These are phyloP conservation scores for Penicillium griseofulvum DNA, from an alignment of 2,329 filamentous ascomycete species.

Conservation along the genomic window DNA sequence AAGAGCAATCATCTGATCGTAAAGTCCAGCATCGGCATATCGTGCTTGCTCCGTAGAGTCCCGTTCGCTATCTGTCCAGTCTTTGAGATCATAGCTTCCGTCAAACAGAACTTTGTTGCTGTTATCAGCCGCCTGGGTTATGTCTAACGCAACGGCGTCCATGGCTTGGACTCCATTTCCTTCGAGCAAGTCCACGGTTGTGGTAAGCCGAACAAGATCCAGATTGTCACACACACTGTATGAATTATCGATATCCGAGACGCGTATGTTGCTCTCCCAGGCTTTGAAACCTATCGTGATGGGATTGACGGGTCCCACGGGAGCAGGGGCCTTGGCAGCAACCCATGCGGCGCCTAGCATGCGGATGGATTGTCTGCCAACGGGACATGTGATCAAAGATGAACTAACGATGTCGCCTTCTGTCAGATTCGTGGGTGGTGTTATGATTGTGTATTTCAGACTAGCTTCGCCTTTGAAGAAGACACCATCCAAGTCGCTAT, in stretches of 20 bases:
- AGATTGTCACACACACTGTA: conserved; percentile 4
- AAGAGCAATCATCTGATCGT: background rate
- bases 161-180: background rate
- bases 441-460: conserved; percentile 4
- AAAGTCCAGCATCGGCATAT: conserved; percentile 1
- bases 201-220: conserved; percentile 3
- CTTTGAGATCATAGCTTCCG: conserved; percentile 7
- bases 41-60: background rate
- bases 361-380: conserved; percentile 1
- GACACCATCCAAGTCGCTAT: conserved; percentile 7
- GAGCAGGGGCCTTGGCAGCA: conserved; percentile 1
- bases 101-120: conserved; percentile 6
- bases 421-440: background rate
- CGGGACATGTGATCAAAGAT: conserved; percentile 1
- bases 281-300: conserved; percentile 8
- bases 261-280: conserved; percentile 5
- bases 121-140: conserved; percentile 1
- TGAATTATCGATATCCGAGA: conserved; percentile 9
- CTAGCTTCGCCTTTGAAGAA: conserved; percentile 6
- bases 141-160: conserved; percentile 7
- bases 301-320: conserved; percentile 1
- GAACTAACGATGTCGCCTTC: background rate
- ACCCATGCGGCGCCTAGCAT: conserved; percentile 10
- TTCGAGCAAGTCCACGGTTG: background rate
- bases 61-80: background rate